Percentiles rank a stretch among this genome's conserved stretches.
These are phyloP conservation scores for Fusarium fujikuroi DNA, from an alignment of 2,329 filamentous ascomycete genomes.

Conservation along the genomic window DNA sequence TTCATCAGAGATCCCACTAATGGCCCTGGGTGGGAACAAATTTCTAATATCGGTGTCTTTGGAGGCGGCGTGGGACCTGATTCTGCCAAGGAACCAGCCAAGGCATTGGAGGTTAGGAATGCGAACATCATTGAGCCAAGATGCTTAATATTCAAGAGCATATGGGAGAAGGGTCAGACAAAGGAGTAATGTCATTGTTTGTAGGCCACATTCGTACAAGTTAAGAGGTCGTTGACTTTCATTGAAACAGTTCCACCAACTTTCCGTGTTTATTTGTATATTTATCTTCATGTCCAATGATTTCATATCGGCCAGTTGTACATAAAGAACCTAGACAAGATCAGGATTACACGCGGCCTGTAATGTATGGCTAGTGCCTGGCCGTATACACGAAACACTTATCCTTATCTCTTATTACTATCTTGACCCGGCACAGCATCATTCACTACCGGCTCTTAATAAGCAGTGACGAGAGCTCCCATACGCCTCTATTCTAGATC, in stretches of 20 bases:
- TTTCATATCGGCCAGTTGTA: background rate
- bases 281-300: too few relatives aligned
- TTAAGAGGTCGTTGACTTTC: background rate
- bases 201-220: background rate
- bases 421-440: background rate
- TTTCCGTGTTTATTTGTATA: background rate
- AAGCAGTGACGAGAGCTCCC: background rate
- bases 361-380: background rate
- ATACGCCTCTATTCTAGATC: background rate
- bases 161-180: constrained; percentile 1
- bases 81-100: background rate
- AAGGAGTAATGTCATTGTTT: background rate
- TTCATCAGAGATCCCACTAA: constrained; percentile 43
- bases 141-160: constrained; percentile 8
- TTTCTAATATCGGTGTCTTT: constrained; percentile 40
- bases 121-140: constrained; percentile 7
- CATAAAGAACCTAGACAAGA: background rate
- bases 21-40: constrained; percentile 42
- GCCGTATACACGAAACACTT: background rate
- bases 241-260: background rate
- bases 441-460: background rate
- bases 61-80: constrained; percentile 37
- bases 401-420: background rate
- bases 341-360: background rate
- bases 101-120: constrained; percentile 5